Conservation (phyloP, 1,284 basidiomycete species). For the Schizophyllum commune region DNA sequence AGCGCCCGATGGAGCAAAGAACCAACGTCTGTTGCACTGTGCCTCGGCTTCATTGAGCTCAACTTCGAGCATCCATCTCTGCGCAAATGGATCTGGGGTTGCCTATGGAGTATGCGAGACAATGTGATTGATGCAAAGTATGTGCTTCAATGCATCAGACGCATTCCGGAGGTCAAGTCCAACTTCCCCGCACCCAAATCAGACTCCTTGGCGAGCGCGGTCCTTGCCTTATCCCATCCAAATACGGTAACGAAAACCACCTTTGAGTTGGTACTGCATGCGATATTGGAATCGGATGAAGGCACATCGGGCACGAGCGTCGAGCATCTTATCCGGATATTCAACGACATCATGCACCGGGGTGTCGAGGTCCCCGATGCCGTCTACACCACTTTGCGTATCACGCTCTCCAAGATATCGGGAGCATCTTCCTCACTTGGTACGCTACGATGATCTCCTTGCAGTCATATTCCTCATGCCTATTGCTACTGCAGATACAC, state of each 20-base stretch:
- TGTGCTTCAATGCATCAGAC: neutral
- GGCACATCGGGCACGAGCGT: too few relatives aligned
- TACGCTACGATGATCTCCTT: neutral
- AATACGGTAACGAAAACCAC: neutral
- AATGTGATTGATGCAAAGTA: neutral
- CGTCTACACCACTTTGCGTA: neutral
- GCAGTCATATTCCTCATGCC: neutral
- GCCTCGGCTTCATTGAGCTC: neutral
- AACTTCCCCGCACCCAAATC: neutral
- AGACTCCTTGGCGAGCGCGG: neutral
- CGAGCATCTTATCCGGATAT: neutral
- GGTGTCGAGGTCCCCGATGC: neutral
- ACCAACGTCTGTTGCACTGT: neutral
- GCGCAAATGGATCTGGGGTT: neutral
- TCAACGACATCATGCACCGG: neutral
- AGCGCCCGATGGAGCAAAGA: neutral
- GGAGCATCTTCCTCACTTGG: neutral
- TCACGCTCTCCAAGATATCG: neutral
- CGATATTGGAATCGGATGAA: neutral
- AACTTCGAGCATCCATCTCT: neutral
- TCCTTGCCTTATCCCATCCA: neutral
- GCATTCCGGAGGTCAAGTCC: neutral
- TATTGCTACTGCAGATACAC: neutral
- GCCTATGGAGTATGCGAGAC: neutral
- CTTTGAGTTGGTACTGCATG: neutral